Percentiles rank a stretch among this genome's conserved stretches.
Conservation (phyloP, 805 yeast species). For the Starmerella bacillaris region DNA sequence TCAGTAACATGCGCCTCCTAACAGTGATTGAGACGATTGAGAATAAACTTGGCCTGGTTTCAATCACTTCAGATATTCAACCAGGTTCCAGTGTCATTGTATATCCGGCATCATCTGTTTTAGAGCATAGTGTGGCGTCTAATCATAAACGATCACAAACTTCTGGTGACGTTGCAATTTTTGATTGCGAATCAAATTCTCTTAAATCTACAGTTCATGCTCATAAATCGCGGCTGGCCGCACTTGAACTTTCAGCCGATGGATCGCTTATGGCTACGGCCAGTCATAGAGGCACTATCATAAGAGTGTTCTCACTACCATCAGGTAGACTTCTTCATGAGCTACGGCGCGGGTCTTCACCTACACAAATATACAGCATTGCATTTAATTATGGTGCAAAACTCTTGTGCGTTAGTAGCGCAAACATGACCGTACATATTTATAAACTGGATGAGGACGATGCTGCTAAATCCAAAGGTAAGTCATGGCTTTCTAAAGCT, state of each 20-base stretch:
- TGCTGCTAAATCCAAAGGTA: background rate
- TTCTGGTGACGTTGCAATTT: slow-evolving; percentile 54
- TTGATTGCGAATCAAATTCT: slow-evolving; percentile 53
- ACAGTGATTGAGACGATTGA: slow-evolving; percentile 46
- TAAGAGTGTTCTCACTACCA: slow-evolving; percentile 57
- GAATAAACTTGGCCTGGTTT: slow-evolving; percentile 27
- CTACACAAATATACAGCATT: slow-evolving; percentile 60
- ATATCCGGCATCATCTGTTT: background rate
- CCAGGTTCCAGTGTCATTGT: background rate
- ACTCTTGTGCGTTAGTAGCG: slow-evolving; percentile 64
- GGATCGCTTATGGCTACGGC: slow-evolving; percentile 78
- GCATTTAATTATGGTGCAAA: slow-evolving; percentile 54
- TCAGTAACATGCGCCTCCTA: slow-evolving; percentile 69
- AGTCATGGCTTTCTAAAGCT: slow-evolving; percentile 8
- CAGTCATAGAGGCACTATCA: slow-evolving; percentile 75
- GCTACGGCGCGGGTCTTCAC: slow-evolving; percentile 73
- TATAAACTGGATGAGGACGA: slow-evolving; percentile 27
- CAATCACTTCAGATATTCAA: slow-evolving; percentile 7
- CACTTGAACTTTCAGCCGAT: slow-evolving; percentile 48
- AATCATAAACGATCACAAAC: background rate
- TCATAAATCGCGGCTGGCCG: slow-evolving; percentile 60
- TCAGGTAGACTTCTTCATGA: slow-evolving; percentile 41
- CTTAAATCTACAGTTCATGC: slow-evolving; percentile 75
- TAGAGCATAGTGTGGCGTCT: slow-evolving; percentile 5
- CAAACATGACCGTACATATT: slow-evolving; percentile 84